Conservation (phyloP, 2,329 filamentous ascomycete species). For the Fusarium paranaense region DNA sequence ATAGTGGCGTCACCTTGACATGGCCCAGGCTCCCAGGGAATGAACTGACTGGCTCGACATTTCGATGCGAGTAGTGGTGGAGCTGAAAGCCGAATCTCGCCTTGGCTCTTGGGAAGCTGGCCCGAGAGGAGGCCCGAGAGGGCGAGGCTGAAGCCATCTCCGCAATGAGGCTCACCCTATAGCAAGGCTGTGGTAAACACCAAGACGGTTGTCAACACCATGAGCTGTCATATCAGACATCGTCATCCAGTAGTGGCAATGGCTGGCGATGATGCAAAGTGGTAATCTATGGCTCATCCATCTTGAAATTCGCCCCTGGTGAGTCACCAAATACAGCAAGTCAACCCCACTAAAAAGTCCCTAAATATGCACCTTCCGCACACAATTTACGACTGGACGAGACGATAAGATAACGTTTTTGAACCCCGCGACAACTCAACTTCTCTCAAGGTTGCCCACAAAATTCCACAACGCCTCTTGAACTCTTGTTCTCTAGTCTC, state of each 20-base stretch:
- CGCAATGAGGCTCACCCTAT: slow-evolving; percentile 5
- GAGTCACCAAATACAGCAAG: slow-evolving; percentile 27
- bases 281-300: slow-evolving; percentile 20
- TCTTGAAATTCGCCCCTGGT: slow-evolving; percentile 29
- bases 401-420: slow-evolving; percentile 39
- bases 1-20: slow-evolving; percentile 7
- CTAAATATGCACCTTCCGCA: slow-evolving; percentile 10
- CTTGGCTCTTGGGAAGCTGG: not conserved
- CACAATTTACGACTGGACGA: slow-evolving; percentile 2
- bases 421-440: slow-evolving; percentile 38
- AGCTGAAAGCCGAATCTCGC: slow-evolving; percentile 1
- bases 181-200: slow-evolving; percentile 18
- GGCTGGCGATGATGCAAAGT: slow-evolving; percentile 1
- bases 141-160: slow-evolving; percentile 18
- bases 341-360: slow-evolving; percentile 20
- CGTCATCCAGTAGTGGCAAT: not conserved
- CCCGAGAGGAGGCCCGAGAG: not conserved
- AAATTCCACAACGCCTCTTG: slow-evolving; percentile 33
- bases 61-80: slow-evolving; percentile 5
- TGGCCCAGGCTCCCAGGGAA: slow-evolving; percentile 12
- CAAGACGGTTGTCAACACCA: not conserved
- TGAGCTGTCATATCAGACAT: not conserved
- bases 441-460: slow-evolving; percentile 38
- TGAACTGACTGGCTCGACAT: slow-evolving; percentile 27
- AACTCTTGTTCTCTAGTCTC: slow-evolving; percentile 2